These are phyloP conservation scores for Chlorociboria aeruginascens DNA, from an alignment of 495 filamentous ascomycete species.

Conservation along the genomic window DNA sequence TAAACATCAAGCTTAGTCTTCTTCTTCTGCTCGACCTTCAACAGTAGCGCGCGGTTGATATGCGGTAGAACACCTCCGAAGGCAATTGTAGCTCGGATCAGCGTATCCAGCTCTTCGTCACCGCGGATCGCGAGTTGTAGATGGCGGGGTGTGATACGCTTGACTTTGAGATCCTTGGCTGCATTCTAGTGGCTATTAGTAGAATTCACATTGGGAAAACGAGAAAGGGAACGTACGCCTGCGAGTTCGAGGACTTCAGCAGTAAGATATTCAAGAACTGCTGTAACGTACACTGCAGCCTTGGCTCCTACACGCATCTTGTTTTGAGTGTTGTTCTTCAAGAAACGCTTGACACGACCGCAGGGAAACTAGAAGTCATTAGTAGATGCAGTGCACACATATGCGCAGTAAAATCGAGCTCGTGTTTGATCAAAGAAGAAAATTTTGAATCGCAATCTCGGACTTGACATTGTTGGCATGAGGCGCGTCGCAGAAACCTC, in stretches of 20 bases:
- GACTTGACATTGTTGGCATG: conserved; percentile 6
- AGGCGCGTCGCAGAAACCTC: conserved; percentile 9
- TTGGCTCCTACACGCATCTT: conserved; percentile 99
- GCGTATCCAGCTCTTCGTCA: conserved; percentile 94
- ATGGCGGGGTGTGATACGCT: conserved; percentile 98
- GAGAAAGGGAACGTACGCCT: conserved; percentile 43
- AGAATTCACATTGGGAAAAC: conserved; percentile 1
- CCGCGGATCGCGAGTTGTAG: conserved; percentile 96
- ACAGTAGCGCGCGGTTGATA: conserved; percentile 92
- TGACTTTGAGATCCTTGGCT: conserved; percentile 98
- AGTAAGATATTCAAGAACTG: conserved; percentile 94
- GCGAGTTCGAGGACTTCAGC: conserved; percentile 97
- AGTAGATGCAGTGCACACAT: conserved; percentile 14
- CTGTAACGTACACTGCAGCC: conserved; percentile 96
- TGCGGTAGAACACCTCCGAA: conserved; percentile 97
- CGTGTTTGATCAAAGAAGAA: not conserved
- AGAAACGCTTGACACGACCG: conserved; percentile 98
- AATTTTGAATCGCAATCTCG: not conserved
- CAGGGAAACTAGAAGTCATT: conserved; percentile 73
- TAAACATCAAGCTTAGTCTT: conserved; percentile 62
- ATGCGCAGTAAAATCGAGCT: not conserved
- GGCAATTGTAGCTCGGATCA: conserved; percentile 95
- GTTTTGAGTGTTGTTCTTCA: conserved; percentile 98
- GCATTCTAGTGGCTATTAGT: conserved; percentile 49
- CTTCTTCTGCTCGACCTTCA: conserved; percentile 99